Percentiles rank a stretch among this genome's conserved stretches.
Conservation (phyloP, 306 rosid species). For the Herpetospermum pedunculosum region DNA sequence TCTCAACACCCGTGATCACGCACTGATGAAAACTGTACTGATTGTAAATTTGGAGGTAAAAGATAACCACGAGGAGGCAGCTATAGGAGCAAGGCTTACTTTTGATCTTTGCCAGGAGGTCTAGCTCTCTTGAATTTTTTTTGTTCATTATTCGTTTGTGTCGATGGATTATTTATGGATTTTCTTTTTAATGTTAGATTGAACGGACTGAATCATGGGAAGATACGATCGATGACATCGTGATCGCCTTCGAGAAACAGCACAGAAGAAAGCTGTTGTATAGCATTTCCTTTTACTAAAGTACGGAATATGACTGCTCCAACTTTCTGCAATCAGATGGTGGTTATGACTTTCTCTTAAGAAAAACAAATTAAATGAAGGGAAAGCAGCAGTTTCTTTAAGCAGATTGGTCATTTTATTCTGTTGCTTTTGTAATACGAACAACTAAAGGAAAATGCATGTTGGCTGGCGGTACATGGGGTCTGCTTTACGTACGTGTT, state of each 20-base stretch:
- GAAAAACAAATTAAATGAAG: too few relatives aligned
- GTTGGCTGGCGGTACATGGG: background rate
- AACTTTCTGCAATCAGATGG: background rate
- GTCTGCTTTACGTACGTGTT: too few relatives aligned
- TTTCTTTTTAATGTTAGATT: slow-evolving; percentile 26
- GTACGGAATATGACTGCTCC: background rate
- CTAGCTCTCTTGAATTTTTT: slow-evolving; percentile 5
- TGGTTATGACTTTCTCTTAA: too few relatives aligned
- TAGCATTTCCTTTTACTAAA: slow-evolving; percentile 66
- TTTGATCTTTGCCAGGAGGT: slow-evolving; percentile 80
- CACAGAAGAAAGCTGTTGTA: slow-evolving; percentile 66
- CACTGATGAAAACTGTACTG: slow-evolving; percentile 55
- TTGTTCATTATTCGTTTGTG: background rate
- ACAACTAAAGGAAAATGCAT: background rate
- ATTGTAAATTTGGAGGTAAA: slow-evolving; percentile 90
- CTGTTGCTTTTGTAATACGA: background rate
- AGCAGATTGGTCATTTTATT: background rate
- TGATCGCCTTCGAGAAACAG: slow-evolving; percentile 58
- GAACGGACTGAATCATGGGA: slow-evolving; percentile 83
- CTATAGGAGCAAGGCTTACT: slow-evolving; percentile 70
- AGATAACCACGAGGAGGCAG: slow-evolving; percentile 97
- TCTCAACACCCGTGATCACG: slow-evolving; percentile 68
- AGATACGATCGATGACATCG: slow-evolving; percentile 68
- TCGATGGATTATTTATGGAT: background rate
- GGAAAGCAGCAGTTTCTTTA: background rate